phyloP scores from a whole-genome alignment of 73 alveolate genomes.

The Blepharisma japonicum region DNA sequence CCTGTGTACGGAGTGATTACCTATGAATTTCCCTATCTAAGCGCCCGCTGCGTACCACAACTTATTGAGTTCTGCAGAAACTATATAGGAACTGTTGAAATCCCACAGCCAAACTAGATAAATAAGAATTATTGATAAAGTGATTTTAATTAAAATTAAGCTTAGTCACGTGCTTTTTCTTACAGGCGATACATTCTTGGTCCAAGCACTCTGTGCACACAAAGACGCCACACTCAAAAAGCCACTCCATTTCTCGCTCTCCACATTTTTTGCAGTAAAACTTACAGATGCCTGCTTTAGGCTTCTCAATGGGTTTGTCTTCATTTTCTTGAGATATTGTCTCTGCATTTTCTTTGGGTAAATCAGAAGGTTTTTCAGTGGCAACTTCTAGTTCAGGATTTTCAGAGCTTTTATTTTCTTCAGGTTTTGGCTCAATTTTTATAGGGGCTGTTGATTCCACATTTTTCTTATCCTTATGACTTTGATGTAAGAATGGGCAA shows the following conservation, averaged over 20 bases:
- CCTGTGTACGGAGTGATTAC: slow-evolving; percentile 52
- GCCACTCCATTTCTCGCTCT: slow-evolving; percentile 2
- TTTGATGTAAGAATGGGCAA: slow-evolving; percentile 1
- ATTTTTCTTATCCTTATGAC: background rate
- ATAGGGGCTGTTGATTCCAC: background rate
- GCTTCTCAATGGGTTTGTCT: background rate
- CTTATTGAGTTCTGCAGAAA: slow-evolving; percentile 59
- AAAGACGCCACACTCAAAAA: slow-evolving; percentile 7
- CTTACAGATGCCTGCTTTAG: background rate
- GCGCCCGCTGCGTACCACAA: slow-evolving; percentile 92
- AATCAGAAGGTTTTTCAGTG: background rate
- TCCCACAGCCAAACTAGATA: background rate
- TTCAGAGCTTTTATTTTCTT: slow-evolving; percentile 5
- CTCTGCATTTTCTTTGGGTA: background rate
- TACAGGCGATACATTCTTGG: background rate
- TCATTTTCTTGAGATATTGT: background rate
- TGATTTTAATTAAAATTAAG: background rate
- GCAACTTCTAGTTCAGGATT: background rate
- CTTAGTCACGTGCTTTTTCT: background rate
- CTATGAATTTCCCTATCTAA: slow-evolving; percentile 84
- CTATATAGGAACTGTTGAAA: slow-evolving; percentile 15
- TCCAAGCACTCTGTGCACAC: background rate
- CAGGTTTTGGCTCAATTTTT: background rate
- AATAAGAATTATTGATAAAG: background rate
- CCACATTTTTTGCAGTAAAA: background rate